Base-by-base conservation (phyloP, 2,329 filamentous ascomycete species). In the Paracoccidioides lutzii region DNA sequence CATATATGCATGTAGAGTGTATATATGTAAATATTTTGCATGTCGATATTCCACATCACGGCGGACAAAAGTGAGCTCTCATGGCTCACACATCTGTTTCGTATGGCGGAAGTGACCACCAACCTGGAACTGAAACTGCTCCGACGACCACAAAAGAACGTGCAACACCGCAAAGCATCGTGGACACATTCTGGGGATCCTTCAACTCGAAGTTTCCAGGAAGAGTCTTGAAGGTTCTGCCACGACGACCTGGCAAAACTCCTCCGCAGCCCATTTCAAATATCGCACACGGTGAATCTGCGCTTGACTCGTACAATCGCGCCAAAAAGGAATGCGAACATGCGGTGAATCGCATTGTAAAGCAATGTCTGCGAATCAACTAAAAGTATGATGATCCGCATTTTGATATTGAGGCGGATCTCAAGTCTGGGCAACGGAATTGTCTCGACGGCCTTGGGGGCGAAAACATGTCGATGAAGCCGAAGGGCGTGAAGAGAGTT, bases 381-480 rank as follows among this genome's bases (percentile, higher is more conserved):
- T 85, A 89, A 64, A 91, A 89, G 69, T 95, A 94, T 66, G 80
- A 85, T 14, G 88, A 94, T 65, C 81, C 84, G n/a, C 83, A 93
- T 67, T 95, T 95, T 66, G 86, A 95, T 66, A 82, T 95, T 53
- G 88, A 93, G 65, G 75, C 80, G 41, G 87, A 90, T 67, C 76
- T 90, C 59, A 86, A 88, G 70, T 74, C 75, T 41, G 71, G 73
- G n/a, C 69, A 66, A 12, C 65, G 73, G 50, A 74, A 81, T 62
- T 82, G 76, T 62, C 64, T 82, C 35, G 74, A 77, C 61, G 75
- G 76, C 2, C 62, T 82, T 48, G 65, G 62, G 42, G 61, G 59
- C 35, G 56, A 53, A 4, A 71, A 69, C 48, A 56, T 65, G 50
- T 68, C 69, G 14, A 75, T 78, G 62, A 68, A 70, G 15, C 88